Evolutionary conservation across 805 yeast genomes (phyloP).

Genomic region (Ogataea dorogensis): DNA sequence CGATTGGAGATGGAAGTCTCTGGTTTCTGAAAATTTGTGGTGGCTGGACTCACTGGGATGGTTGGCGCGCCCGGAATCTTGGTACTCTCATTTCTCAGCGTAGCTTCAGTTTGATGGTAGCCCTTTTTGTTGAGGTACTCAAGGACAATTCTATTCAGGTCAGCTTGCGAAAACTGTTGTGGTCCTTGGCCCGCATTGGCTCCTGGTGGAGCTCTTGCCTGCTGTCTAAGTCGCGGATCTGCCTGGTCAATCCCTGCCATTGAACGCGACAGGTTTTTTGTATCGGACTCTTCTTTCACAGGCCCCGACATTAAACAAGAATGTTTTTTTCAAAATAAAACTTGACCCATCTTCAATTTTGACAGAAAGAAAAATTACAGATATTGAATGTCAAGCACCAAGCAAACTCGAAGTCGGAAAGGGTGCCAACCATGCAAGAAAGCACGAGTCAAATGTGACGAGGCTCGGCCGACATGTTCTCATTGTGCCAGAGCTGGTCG

Average conservation of each 20-base stretch:
- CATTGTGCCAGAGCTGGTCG: conserved; percentile 48
- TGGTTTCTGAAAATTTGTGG: conserved; percentile 33
- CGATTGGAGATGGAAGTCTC: conserved; percentile 36
- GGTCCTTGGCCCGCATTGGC: conserved; percentile 11
- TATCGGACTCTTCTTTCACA: conserved; percentile 18
- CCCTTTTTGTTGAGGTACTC: conserved; percentile 94
- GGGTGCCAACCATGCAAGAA: conserved; percentile 66
- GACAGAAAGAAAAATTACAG: conserved; percentile 2
- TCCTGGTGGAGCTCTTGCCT: conserved; percentile 9
- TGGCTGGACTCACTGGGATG: conserved; percentile 47
- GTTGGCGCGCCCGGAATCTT: conserved; percentile 54
- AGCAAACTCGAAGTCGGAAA: conserved; percentile 46
- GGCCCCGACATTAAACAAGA: conserved; percentile 16
- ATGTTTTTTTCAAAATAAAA: conserved; percentile 8
- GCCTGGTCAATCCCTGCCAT: conserved; percentile 9
- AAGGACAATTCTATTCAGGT: conserved; percentile 85
- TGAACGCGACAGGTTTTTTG: conserved; percentile 9
- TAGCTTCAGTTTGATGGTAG: conserved; percentile 89
- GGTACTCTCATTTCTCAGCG: conserved; percentile 82
- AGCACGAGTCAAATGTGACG: conserved; percentile 68
- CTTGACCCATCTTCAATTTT: conserved; percentile 1
- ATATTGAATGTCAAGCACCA: conserved; percentile 17
- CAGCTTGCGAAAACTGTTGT: conserved; percentile 66
- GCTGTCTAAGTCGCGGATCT: conserved; percentile 11
- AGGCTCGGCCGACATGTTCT: conserved; percentile 58